Conservation (phyloP, 2,329 filamentous ascomycete genomes). For the Emericellopsis atlantica region DNA sequence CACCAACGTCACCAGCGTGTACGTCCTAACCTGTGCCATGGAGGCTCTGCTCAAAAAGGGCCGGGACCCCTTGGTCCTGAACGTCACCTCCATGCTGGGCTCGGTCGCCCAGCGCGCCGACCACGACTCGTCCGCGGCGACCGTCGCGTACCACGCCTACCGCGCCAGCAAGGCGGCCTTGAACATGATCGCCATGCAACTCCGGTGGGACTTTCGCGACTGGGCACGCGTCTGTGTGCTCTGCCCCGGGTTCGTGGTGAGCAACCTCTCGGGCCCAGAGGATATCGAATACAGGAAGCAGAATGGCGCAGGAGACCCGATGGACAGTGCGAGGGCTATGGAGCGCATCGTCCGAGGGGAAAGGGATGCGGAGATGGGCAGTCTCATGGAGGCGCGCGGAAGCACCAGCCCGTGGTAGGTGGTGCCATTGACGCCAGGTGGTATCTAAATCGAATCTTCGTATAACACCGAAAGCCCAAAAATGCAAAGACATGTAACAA, state of each 20-base stretch:
- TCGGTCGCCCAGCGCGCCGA: conserved; percentile 12
- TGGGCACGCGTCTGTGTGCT: conserved; percentile 19
- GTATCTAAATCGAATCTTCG: not conserved
- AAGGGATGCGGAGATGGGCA: not conserved
- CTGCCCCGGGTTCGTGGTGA: conserved; percentile 19
- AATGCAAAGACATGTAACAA: not conserved
- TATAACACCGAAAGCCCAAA: not conserved
- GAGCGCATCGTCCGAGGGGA: conserved; percentile 1
- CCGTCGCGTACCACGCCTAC: not conserved
- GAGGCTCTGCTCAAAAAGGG: conserved; percentile 13
- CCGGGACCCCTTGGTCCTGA: conserved; percentile 13
- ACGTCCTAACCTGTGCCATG: conserved; percentile 15
- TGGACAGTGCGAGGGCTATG: not conserved
- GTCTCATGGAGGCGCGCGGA: not conserved
- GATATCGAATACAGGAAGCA: not conserved
- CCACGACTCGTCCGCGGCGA: not conserved
- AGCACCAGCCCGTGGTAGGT: not conserved
- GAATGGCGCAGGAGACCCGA: not conserved
- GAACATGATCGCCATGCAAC: conserved; percentile 17
- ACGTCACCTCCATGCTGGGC: conserved; percentile 18
- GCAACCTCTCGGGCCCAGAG: conserved; percentile 15
- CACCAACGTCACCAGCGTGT: conserved; percentile 7
- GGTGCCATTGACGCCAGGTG: not conserved
- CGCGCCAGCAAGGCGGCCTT: conserved; percentile 5
- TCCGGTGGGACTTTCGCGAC: conserved; percentile 11